Evolutionary conservation across 495 filamentous ascomycete genomes (phyloP).

Genomic region (Penicillium turbatum): DNA sequence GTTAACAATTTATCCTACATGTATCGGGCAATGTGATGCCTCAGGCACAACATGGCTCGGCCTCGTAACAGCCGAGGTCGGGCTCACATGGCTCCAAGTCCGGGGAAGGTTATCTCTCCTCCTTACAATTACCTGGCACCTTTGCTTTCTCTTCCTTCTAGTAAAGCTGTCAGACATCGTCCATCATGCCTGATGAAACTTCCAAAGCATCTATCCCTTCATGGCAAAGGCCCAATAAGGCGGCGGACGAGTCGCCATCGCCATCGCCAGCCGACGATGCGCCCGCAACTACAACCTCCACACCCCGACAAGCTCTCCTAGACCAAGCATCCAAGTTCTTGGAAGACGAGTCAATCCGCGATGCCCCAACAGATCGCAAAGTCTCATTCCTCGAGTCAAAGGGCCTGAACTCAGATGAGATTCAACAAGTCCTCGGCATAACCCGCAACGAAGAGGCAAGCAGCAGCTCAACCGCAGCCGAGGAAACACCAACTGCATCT

Average conservation of each 20-base stretch:
- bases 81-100: slow-evolving; percentile 28
- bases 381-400: slow-evolving; percentile 75
- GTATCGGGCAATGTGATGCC: slow-evolving; percentile 3
- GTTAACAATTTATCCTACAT: no score
- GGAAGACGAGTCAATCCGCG: slow-evolving; percentile 68
- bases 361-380: slow-evolving; percentile 68
- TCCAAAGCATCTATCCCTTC: slow-evolving; percentile 41
- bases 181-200: slow-evolving; percentile 38
- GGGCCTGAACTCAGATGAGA: slow-evolving; percentile 64
- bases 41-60: not conserved
- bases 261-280: slow-evolving; percentile 33
- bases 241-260: slow-evolving; percentile 19
- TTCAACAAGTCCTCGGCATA: slow-evolving; percentile 58
- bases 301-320: slow-evolving; percentile 46
- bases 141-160: not conserved
- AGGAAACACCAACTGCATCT: slow-evolving; percentile 15
- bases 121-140: not conserved
- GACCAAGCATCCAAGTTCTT: slow-evolving; percentile 76
- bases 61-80: slow-evolving; percentile 33
- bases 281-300: slow-evolving; percentile 21
- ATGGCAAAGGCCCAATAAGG: slow-evolving; percentile 40
- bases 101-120: slow-evolving; percentile 18
- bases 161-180: not conserved
- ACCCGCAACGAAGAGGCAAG: slow-evolving; percentile 36
- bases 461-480: slow-evolving; percentile 20